Evolutionary conservation across 1,284 basidiomycete genomes (phyloP).

Genomic region (Takashimella tepidaria): DNA sequence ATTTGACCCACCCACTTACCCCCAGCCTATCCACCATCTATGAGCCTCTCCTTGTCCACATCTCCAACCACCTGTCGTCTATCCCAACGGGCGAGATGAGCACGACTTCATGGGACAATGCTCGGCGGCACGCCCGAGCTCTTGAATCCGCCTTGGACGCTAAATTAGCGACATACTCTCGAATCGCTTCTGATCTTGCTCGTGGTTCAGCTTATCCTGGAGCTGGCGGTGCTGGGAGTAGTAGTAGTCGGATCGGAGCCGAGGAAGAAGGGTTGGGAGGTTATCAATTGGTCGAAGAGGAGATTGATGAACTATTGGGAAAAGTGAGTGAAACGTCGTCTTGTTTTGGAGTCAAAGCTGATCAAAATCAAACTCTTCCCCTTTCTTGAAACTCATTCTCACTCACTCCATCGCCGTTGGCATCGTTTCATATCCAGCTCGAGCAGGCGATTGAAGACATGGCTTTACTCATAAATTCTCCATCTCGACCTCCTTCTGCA

Average conservation of each 20-base stretch:
- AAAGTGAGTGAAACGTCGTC: constrained; percentile 57
- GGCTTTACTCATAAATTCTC: constrained; percentile 61
- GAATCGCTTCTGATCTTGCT: constrained; percentile 70
- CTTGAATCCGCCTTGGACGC: constrained; percentile 85
- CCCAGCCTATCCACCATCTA: neutral
- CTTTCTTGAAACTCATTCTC: neutral
- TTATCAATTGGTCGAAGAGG: constrained; percentile 63
- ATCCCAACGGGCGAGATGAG: no score
- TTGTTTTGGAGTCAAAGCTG: constrained; percentile 1
- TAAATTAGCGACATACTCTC: constrained; percentile 82
- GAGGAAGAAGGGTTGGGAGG: constrained; percentile 65
- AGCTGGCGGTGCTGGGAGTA: constrained; percentile 16
- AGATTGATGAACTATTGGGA: constrained; percentile 78
- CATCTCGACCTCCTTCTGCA: constrained; percentile 68
- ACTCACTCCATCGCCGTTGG: constrained; percentile 1
- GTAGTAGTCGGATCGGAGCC: constrained; percentile 7
- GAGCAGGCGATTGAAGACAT: constrained; percentile 76
- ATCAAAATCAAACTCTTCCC: neutral
- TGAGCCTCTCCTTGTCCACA: neutral
- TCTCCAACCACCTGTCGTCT: no score
- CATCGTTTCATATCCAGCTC: constrained; percentile 53
- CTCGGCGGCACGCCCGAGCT: constrained; percentile 78
- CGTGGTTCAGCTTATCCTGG: no score
- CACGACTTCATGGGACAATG: constrained; percentile 46
- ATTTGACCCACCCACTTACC: neutral